Base-by-base conservation (phyloP, 2,329 filamentous ascomycete genomes). In the Didymella pinodella region DNA sequence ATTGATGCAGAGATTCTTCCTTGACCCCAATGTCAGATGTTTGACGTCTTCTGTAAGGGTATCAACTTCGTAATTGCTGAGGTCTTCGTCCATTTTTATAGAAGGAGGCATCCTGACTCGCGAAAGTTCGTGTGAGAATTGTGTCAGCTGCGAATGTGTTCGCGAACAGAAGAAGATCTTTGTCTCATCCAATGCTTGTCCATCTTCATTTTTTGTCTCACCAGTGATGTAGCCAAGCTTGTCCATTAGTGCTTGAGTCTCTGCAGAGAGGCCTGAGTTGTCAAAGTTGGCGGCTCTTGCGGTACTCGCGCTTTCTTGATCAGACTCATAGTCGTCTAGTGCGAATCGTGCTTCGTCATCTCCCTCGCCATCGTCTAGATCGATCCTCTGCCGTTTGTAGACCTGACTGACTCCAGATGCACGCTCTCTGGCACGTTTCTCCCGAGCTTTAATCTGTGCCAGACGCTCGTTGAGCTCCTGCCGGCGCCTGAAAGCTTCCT, bases 161-260 rank as follows among this genome's bases (percentile, higher is more conserved):
- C 93, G 86, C 7, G 93, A 97, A 55, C 93, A 95, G 78, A 94
- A 97, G 76, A 91, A 96, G 50, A 97, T 91, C 82, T 94, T 96
- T 49, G 90, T 81, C 64, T 90, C 87, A 54, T 92, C 86, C 12
- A 86, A 82, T 7, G 83, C 75, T 36, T 85, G 81, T 26, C 44
- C 59, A n/a, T 82, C 77, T 6, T 82, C 79, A 8, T 84, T 79
- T 7, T 82, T 78, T 16, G 75, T 67, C 12, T 71, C 74, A 11
- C 53, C 64, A 7, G 26, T 50, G 43, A 59, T 71, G 31, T 61
- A 77, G 0, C 81, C 81, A 7, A 83, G 70, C 65, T 86, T 88
- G 54, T 90, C 85, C 77, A 97, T 85, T 46, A 95, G 78, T 28
- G 88, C 88, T 49, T 88, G 83, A 2, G 92, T 96, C 68, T 93